A percentile compares a stretch with the other conserved stretches of the same genome.
These are phyloP conservation scores for Trichophyton verrucosum DNA, from an alignment of 2,329 filamentous ascomycete species.

Conservation along the genomic window DNA sequence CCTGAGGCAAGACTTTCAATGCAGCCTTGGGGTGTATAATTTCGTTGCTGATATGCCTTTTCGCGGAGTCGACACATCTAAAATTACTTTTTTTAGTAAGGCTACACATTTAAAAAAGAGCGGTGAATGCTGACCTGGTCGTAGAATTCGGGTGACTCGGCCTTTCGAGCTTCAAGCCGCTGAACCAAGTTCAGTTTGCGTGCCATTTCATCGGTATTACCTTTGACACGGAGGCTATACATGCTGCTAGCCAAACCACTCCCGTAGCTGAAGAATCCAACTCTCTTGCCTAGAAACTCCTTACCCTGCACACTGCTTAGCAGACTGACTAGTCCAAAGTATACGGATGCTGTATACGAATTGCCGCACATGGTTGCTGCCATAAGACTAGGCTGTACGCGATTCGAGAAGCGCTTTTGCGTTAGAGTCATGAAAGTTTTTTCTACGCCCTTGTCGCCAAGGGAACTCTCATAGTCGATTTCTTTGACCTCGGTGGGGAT, in stretches of 20 bases:
- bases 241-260: conserved; percentile 64
- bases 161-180: conserved; percentile 52
- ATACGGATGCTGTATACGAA: conserved; percentile 52
- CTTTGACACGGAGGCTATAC: conserved; percentile 53
- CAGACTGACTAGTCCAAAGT: conserved; percentile 45
- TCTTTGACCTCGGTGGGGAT: conserved; percentile 46
- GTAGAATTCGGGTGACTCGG: conserved; percentile 58
- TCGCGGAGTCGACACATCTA: conserved; percentile 71
- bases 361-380: conserved; percentile 63
- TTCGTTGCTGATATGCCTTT: conserved; percentile 71
- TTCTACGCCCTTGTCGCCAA: not conserved
- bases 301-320: conserved; percentile 52
- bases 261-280: conserved; percentile 68
- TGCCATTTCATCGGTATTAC: conserved; percentile 54
- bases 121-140: conserved; percentile 48
- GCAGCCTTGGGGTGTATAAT: conserved; percentile 56
- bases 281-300: conserved; percentile 55
- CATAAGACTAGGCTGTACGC: conserved; percentile 59
- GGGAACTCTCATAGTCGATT: not conserved
- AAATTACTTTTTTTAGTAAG: not conserved
- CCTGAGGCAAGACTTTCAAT: conserved; percentile 52
- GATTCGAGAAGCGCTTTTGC: conserved; percentile 49
- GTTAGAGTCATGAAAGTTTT: not conserved
- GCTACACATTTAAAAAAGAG: not conserved
- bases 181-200: conserved; percentile 58